phyloP scores from a whole-genome alignment of 805 yeast genomes.

The Kazachstania martiniae region DNA sequence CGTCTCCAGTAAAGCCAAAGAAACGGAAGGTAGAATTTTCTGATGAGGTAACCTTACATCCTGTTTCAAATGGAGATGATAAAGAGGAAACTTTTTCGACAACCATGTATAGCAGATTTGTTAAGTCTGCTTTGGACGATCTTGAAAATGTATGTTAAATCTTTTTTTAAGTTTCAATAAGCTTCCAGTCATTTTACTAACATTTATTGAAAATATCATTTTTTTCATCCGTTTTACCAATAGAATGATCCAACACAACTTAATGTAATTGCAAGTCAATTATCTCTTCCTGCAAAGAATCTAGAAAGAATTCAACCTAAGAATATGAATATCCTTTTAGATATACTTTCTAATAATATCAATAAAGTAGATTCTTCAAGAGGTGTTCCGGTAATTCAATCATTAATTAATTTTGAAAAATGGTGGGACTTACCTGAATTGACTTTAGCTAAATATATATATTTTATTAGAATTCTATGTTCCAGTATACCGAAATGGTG shows the following conservation, averaged over 20 bases:
- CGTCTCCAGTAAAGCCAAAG: conserved; percentile 14
- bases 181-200: conserved; percentile 14
- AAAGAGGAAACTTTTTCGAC: conserved; percentile 21
- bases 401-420: conserved; percentile 46
- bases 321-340: conserved; percentile 46
- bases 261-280: conserved; percentile 48
- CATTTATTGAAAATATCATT: conserved; percentile 3
- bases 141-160: conserved; percentile 42
- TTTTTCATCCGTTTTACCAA: conserved; percentile 3
- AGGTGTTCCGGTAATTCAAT: conserved; percentile 42
- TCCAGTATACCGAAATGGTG: conserved; percentile 87
- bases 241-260: conserved; percentile 44
- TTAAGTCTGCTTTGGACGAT: conserved; percentile 58
- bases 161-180: too few relatives aligned
- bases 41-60: conserved; percentile 15
- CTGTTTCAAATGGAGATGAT: conserved; percentile 2
- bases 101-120: conserved; percentile 34
- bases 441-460: conserved; percentile 47
- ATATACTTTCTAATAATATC: conserved; percentile 50
- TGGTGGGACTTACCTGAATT: conserved; percentile 45
- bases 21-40: conserved; percentile 26
- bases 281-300: conserved; percentile 41
- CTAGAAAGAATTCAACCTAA: conserved; percentile 43
- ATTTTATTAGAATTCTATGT: conserved; percentile 66
- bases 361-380: conserved; percentile 48